Base-by-base conservation (phyloP, 345 rosid species). In the Ceriops tagal region DNA sequence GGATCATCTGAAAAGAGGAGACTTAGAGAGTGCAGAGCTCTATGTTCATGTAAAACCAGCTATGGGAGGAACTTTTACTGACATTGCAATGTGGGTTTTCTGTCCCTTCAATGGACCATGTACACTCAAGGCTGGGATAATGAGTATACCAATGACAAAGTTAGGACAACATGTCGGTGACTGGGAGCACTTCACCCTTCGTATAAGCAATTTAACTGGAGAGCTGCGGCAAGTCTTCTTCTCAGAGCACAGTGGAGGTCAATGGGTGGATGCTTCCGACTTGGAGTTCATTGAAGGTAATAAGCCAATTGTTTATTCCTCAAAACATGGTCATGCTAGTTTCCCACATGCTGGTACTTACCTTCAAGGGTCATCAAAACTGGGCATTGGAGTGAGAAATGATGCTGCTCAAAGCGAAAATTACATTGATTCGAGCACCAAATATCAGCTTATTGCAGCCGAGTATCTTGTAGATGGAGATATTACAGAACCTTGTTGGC, bases 161-260 rank as follows among this genome's bases (percentile, higher is more conserved):
- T 60, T 93, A 21, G 98, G 98, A 22, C 74, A 93, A 66, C 98
- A 93, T 62, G 89, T 93, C 0, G 75, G 96, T 31, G 98, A 93
- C 58, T 93, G 98, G 98, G 97, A 90, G 68, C 98, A 93, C 77
- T 86, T 77, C 81, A 89, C 98, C 24, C 90, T 90, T 72, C 92
- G 97, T 1, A 59, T 93, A 39, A 78, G 93, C 81, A 93, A 93
- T 84, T 89, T 90, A 79, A 84, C 83, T 0, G 98, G 98, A 37
- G 96, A 90, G 84, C 85, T 93, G 6, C 86, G 89, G 88, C 78
- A 87, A 67, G 79, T 81, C 61, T 93, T 75, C 80, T 93, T 83
- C 83, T 92, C 98, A 21, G 84, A 90, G 83, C 98, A 92, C 74
- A 89, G 97, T 46, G 97, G 97, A 0, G 98, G 98, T 30, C 83